Percentiles rank a stretch among this genome's conserved stretches.
Evolutionary conservation across 2,329 filamentous ascomycete species (phyloP).

Genomic region (Chrysoporthe deuterocubensis): DNA sequence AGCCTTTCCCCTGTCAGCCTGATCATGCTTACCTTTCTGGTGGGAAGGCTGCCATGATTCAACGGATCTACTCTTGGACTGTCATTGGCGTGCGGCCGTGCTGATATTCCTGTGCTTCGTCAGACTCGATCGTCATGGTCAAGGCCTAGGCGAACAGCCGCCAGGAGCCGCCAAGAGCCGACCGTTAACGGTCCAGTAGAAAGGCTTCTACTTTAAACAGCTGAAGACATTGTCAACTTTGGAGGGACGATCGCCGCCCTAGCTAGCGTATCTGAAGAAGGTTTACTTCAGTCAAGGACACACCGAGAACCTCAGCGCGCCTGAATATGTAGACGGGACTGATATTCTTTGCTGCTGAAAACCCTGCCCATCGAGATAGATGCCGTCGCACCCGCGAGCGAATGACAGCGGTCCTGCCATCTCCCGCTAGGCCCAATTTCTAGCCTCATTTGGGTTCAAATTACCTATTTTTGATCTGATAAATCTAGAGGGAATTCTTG

Average conservation of each 20-base stretch:
- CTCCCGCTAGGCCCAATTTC: not conserved
- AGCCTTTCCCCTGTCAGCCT: not conserved
- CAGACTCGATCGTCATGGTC: not conserved
- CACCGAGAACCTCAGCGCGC: too few species aligned
- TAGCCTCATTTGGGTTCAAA: not conserved
- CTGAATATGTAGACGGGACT: too few species aligned
- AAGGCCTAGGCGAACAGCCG: not conserved
- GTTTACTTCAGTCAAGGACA: not conserved
- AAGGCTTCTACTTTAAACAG: not conserved
- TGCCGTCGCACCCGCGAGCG: not conserved
- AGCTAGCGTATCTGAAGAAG: not conserved
- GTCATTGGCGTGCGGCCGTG: not conserved
- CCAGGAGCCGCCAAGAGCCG: not conserved
- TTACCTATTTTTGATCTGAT: not conserved
- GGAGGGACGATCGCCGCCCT: not conserved
- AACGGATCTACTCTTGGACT: not conserved
- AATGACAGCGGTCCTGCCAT: too few species aligned
- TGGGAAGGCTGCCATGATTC: not conserved
- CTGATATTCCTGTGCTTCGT: not conserved
- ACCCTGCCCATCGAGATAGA: not conserved
- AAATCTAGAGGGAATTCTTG: not conserved
- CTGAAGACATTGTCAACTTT: not conserved
- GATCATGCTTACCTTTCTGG: not conserved
- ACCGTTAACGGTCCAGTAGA: not conserved
- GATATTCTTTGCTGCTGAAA: not conserved